Percentiles rank a stretch among this genome's conserved stretches.
Evolutionary conservation across 495 filamentous ascomycete species (phyloP).

Genomic region (Lentithecium fluviatile): DNA sequence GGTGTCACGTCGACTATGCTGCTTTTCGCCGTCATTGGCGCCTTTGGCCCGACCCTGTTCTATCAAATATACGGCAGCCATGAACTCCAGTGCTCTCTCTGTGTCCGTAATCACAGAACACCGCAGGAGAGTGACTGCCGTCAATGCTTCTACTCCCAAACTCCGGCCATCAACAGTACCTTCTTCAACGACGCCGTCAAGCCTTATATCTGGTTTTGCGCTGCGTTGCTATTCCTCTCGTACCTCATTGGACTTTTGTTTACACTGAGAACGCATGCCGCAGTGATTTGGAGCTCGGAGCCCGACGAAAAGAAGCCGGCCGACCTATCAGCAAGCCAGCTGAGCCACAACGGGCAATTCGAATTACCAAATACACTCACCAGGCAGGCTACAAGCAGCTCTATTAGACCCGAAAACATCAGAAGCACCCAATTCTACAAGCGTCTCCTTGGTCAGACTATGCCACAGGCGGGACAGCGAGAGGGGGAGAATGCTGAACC

Average conservation of each 20-base stretch:
- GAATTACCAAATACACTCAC: conserved; percentile 15
- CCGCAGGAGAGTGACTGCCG: conserved; percentile 67
- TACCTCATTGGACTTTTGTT: conserved; percentile 96
- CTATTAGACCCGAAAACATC: conserved; percentile 44
- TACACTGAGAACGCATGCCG: conserved; percentile 92
- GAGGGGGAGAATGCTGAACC: conserved; percentile 22
- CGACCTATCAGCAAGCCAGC: conserved; percentile 29
- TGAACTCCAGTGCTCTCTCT: conserved; percentile 85
- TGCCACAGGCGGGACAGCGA: conserved; percentile 70
- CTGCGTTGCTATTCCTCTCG: conserved; percentile 81
- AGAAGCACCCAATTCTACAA: conserved; percentile 89
- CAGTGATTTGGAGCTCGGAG: conserved; percentile 92
- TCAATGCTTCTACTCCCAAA: conserved; percentile 89
- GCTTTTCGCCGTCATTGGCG: conserved; percentile 92
- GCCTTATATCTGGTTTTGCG: conserved; percentile 87
- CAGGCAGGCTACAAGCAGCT: conserved; percentile 22
- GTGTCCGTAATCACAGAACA: conserved; percentile 52
- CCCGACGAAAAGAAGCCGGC: conserved; percentile 73
- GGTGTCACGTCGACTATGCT: conserved; percentile 98
- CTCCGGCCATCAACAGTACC: conserved; percentile 75
- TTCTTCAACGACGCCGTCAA: conserved; percentile 89
- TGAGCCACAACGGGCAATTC: conserved; percentile 17
- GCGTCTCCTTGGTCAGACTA: conserved; percentile 83
- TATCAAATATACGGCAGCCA: conserved; percentile 99
- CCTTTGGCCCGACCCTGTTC: conserved; percentile 97